These are phyloP conservation scores for Colletotrichum phormii DNA, from an alignment of 2,329 filamentous ascomycete genomes.

Conservation along the genomic window DNA sequence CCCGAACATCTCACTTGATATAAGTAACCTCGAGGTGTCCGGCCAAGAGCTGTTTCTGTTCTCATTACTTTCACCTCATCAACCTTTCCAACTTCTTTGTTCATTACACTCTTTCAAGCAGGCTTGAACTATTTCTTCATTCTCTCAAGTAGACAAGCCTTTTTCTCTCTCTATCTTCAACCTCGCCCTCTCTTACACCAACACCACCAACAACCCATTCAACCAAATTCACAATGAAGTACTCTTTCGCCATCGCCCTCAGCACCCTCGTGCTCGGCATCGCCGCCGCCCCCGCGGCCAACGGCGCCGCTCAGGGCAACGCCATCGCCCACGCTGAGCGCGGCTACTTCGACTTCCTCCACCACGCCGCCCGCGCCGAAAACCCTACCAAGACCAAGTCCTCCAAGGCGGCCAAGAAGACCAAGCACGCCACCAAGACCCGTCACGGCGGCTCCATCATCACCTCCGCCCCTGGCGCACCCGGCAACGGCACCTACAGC, in stretches of 20 bases:
- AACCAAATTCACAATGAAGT: conserved; percentile 29
- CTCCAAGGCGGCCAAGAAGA: conserved; percentile 20
- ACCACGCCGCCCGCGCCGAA: conserved; percentile 29
- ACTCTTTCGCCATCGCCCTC: conserved; percentile 25
- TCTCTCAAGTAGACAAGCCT: conserved; percentile 31
- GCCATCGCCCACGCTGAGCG: conserved; percentile 24
- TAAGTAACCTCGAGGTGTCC: conserved; percentile 27
- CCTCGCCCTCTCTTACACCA: neutral
- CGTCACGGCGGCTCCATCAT: conserved; percentile 18
- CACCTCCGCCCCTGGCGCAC: conserved; percentile 18
- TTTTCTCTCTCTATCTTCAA: conserved; percentile 1
- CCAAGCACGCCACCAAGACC: conserved; percentile 23
- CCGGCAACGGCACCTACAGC: conserved; percentile 11
- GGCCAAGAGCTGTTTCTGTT: neutral
- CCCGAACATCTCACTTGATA: conserved; percentile 11
- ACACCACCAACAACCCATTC: neutral
- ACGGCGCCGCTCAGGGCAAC: conserved; percentile 5
- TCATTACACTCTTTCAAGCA: conserved; percentile 34
- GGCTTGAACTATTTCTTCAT: conserved; percentile 29
- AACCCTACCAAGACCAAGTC: conserved; percentile 23
- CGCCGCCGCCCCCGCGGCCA: conserved; percentile 23
- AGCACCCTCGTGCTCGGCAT: conserved; percentile 32
- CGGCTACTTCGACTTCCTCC: conserved; percentile 33
- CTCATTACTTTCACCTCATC: conserved; percentile 11
- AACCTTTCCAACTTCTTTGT: conserved; percentile 4